A percentile compares a stretch with the other conserved stretches of the same genome.
These are phyloP conservation scores for Gynandropsis gynandra DNA, from an alignment of 345 rosid genomes.

Conservation along the genomic window DNA sequence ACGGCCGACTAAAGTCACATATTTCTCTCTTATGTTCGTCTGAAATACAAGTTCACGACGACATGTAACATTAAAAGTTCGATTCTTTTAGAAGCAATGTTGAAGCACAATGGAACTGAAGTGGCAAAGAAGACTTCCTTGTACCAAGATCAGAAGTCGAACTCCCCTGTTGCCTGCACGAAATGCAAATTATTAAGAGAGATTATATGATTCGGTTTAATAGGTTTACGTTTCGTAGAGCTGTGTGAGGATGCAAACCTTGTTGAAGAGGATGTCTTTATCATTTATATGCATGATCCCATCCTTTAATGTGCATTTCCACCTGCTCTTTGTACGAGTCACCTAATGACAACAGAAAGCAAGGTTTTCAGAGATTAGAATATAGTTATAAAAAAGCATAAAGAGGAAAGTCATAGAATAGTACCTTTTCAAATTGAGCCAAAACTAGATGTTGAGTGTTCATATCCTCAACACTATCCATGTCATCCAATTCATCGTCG, in stretches of 20 bases:
- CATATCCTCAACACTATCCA: conserved; percentile 82
- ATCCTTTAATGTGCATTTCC: conserved; percentile 95
- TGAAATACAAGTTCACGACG: conserved; percentile 20
- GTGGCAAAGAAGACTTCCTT: neutral
- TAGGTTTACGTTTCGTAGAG: conserved; percentile 4
- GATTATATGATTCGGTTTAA: conserved; percentile 3
- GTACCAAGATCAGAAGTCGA: conserved; percentile 57
- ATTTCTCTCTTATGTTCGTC: conserved; percentile 27
- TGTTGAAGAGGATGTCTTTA: conserved; percentile 88
- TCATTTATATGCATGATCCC: conserved; percentile 97
- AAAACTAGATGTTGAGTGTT: conserved; percentile 91
- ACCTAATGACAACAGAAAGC: conserved; percentile 43
- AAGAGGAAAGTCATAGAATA: neutral
- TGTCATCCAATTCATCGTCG: conserved; percentile 78
- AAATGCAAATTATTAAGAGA: neutral
- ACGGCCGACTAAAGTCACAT: conserved; percentile 19
- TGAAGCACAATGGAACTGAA: no score
- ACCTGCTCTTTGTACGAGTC: conserved; percentile 88
- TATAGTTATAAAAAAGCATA: neutral
- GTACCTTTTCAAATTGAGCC: conserved; percentile 98
- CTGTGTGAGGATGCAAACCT: conserved; percentile 33
- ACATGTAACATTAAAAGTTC: conserved; percentile 20
- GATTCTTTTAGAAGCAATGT: conserved; percentile 15
- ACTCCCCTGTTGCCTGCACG: conserved; percentile 91
- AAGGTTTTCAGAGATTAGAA: conserved; percentile 4